Evolutionary conservation across 2,329 filamentous ascomycete genomes (phyloP).

Genomic region (Zasmidium angulare): DNA sequence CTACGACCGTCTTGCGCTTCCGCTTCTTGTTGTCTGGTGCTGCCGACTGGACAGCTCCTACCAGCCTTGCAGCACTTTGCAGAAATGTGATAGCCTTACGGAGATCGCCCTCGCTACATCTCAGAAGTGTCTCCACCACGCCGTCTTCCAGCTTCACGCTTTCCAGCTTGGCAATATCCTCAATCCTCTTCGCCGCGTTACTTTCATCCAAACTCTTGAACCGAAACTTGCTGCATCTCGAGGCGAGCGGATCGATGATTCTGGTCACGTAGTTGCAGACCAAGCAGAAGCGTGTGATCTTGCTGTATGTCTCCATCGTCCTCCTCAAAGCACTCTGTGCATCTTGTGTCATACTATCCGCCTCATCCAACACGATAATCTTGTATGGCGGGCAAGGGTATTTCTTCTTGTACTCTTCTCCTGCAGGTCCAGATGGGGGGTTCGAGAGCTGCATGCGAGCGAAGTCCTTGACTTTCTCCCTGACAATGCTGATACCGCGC

Average conservation of each 20-base stretch:
- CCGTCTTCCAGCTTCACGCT: conserved; percentile 73
- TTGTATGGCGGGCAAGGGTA: conserved; percentile 98
- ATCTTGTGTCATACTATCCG: conserved; percentile 98
- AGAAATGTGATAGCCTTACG: conserved; percentile 94
- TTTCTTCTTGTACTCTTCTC: conserved; percentile 55
- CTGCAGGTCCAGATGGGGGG: conserved; percentile 65
- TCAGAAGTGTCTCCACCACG: conserved; percentile 78
- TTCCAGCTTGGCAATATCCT: conserved; percentile 79
- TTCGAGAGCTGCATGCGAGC: conserved; percentile 92
- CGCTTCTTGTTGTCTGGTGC: conserved; percentile 38
- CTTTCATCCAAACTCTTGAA: conserved; percentile 93
- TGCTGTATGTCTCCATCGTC: conserved; percentile 97
- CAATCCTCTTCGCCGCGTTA: conserved; percentile 75
- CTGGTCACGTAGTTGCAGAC: conserved; percentile 98
- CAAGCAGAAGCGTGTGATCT: conserved; percentile 94
- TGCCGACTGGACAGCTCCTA: conserved; percentile 59
- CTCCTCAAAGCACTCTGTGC: conserved; percentile 87
- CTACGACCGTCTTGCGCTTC: conserved; percentile 58
- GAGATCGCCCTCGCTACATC: conserved; percentile 89
- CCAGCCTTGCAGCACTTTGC: conserved; percentile 87
- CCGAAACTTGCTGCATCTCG: conserved; percentile 91
- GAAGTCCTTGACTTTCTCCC: conserved; percentile 98
- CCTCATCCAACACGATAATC: conserved; percentile 97
- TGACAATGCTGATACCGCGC: conserved; percentile 93
- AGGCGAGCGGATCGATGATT: conserved; percentile 94